Evolutionary conservation across 306 rosid species (phyloP), one percentile per base, ranked within the genome.

Genomic region (Vigna trinervia): DNA sequence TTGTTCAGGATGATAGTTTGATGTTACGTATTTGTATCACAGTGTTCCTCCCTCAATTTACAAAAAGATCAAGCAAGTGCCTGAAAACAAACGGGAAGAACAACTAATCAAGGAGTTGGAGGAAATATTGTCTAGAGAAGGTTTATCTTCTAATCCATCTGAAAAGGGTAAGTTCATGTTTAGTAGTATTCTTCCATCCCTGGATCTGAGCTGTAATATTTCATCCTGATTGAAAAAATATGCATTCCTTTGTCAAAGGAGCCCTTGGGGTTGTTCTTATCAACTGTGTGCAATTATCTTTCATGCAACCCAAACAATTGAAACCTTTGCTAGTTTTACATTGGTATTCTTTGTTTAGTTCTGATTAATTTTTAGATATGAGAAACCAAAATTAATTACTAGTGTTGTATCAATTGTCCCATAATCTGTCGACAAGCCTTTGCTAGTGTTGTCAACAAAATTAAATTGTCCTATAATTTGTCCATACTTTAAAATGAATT

Each of bases 81-180:
- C 96, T 50, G 98, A 95, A 79, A 87, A 78, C 80, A 86, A 95
- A 81, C 96, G 97, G 47, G 98, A 95, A 76, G 84, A 85, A 56
- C 93, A 86, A 26, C 83, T 95, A 71, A 84, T 90, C 77, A 90
- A 87, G 87, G 98, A 89, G 88, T 83, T 95, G 78, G 93, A 87
- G 88, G 97, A 90, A 50, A 95, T 95, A 76, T 86, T 95, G 7
- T 84, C 96, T 73, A 88, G 65, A 84, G 98, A 92, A 88, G 98
- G 98, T 76, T 78, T 95, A 67, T 88, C 97, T 74, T 78, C 94
- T 73, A 87, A 86, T 87, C 92, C 98, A 71, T 57, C 91, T 14
- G 98, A 95, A 79, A 95, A 92, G 90, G 98, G 98, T 94, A 78
- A 78, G 81, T 45, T 52, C 75, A 56, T 67, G 38, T 32, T 66